A percentile compares a stretch with the other conserved stretches of the same genome.
These are phyloP conservation scores for Raffaelea albimanens DNA, from an alignment of 2,329 filamentous ascomycete genomes.

Conservation along the genomic window DNA sequence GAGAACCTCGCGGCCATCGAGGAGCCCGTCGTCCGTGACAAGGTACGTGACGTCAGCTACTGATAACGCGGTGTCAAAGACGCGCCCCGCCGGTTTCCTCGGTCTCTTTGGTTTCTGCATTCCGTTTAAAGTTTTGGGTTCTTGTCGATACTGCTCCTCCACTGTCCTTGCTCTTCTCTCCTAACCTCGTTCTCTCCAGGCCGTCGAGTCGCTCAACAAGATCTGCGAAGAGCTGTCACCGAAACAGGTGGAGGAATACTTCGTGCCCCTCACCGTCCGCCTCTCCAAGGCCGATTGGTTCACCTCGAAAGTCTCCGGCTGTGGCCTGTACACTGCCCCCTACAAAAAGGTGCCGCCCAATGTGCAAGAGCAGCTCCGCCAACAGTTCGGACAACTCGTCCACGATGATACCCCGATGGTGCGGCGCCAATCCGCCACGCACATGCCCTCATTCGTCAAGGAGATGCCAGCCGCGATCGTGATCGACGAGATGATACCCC, in stretches of 20 bases:
- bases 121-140: not conserved
- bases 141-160: not conserved
- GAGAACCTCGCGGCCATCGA: constrained; percentile 98
- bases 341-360: constrained; percentile 83
- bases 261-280: constrained; percentile 89
- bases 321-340: constrained; percentile 85
- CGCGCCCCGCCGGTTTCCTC: not conserved
- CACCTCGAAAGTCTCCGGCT: constrained; percentile 97
- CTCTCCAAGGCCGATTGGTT: constrained; percentile 99
- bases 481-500: constrained; percentile 96
- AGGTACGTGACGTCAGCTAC: constrained; percentile 52
- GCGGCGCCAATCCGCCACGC: constrained; percentile 89
- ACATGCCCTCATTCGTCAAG: constrained; percentile 95
- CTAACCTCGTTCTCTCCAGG: constrained; percentile 40
- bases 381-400: constrained; percentile 86
- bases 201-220: constrained; percentile 98
- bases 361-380: constrained; percentile 84
- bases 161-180: not conserved
- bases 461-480: constrained; percentile 88
- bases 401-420: constrained; percentile 99
- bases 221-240: constrained; percentile 89
- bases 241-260: constrained; percentile 92
- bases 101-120: not conserved
- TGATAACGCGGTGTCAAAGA: not conserved
- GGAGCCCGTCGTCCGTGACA: constrained; percentile 94